Percentiles rank a stretch among this genome's conserved stretches.
phyloP scores from a whole-genome alignment of 2,329 filamentous ascomycete genomes.

The Aspergillus ochraceus region DNA sequence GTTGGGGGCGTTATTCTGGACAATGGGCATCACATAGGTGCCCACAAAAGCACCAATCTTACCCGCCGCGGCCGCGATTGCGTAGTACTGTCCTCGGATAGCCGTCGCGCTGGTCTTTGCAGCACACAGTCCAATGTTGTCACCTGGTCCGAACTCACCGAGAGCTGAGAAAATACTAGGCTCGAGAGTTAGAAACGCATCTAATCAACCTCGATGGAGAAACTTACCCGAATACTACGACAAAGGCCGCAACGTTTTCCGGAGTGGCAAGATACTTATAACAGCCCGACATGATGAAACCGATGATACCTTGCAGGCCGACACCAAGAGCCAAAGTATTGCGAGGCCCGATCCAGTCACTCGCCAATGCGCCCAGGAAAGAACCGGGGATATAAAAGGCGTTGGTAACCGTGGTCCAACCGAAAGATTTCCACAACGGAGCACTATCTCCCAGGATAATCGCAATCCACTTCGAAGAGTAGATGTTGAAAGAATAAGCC shows the following conservation, averaged over 20 bases:
- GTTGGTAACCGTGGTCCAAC: constrained; percentile 87
- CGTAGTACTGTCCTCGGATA: constrained; percentile 75
- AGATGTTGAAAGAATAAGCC: constrained; percentile 81
- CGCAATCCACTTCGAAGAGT: constrained; percentile 62
- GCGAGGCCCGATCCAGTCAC: constrained; percentile 76
- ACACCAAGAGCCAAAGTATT: constrained; percentile 73
- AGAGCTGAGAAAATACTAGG: constrained; percentile 68
- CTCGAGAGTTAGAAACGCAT: neutral
- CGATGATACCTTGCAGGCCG: constrained; percentile 70
- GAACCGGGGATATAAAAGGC: constrained; percentile 86
- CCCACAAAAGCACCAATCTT: constrained; percentile 73
- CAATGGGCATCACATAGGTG: constrained; percentile 76
- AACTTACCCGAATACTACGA: constrained; percentile 68
- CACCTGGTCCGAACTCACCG: constrained; percentile 80
- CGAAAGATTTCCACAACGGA: constrained; percentile 74
- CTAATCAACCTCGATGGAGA: neutral
- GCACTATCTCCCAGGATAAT: constrained; percentile 62
- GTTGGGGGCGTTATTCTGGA: constrained; percentile 58
- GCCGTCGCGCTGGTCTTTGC: constrained; percentile 86
- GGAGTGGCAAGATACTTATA: constrained; percentile 69
- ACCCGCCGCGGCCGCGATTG: constrained; percentile 47
- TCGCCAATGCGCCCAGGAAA: constrained; percentile 71
- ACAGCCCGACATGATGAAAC: constrained; percentile 84
- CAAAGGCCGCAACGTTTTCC: constrained; percentile 70
- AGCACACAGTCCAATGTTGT: constrained; percentile 86